phyloP scores from a whole-genome alignment of 768 basidiomycete genomes.

The Auricularia sp. region DNA sequence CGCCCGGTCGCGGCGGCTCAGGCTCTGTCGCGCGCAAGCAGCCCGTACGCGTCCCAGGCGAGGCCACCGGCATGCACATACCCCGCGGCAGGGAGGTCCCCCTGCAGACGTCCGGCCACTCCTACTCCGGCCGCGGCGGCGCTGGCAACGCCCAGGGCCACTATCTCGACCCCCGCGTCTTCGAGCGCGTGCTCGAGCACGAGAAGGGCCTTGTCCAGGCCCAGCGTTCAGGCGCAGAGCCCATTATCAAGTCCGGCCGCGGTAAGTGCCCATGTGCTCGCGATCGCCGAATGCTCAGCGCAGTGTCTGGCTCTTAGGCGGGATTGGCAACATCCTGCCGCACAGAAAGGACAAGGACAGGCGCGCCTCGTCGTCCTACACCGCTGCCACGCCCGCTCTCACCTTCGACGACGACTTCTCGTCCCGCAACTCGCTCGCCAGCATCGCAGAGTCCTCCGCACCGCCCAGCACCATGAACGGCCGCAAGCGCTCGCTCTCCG shows the following conservation, averaged over 20 bases:
- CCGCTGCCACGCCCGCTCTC: background rate
- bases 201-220: background rate
- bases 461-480: background rate
- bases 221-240: background rate
- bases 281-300: background rate
- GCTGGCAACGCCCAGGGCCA: background rate
- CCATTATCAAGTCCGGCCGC: background rate
- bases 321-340: background rate
- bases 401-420: background rate
- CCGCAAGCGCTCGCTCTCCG: conserved; percentile 2
- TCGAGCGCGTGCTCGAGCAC: background rate
- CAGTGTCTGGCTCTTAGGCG: background rate
- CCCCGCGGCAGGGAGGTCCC: background rate
- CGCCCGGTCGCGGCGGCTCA: background rate
- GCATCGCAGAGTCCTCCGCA: background rate
- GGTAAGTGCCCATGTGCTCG: background rate
- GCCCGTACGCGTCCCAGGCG: background rate
- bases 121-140: background rate
- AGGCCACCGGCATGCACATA: background rate
- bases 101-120: background rate
- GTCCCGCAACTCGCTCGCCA: background rate
- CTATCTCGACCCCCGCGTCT: background rate
- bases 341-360: background rate
- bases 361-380: background rate
- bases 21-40: background rate